A percentile compares a stretch with the other conserved stretches of the same genome.
Evolutionary conservation across 176 grass and related monocot genomes (phyloP).

Genomic region (Puya raimondii): DNA sequence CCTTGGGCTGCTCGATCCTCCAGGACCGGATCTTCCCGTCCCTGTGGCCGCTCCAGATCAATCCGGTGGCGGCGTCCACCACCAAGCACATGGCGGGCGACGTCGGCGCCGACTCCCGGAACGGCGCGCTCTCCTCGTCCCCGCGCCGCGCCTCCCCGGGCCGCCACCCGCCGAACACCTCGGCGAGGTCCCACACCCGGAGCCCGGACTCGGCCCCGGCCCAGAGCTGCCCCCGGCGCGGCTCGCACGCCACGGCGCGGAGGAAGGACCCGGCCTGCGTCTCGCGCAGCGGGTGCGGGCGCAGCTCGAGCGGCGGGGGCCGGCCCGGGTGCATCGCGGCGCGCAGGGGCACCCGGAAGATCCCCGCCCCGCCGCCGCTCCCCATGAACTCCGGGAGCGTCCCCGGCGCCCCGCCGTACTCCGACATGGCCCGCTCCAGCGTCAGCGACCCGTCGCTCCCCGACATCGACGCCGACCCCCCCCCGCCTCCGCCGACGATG

Average conservation of each 20-base stretch:
- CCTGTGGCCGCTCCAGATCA: conserved; percentile 91
- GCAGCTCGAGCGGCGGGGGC: conserved; percentile 62
- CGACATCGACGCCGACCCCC: conserved; percentile 16
- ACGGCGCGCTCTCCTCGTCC: conserved; percentile 79
- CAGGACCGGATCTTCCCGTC: conserved; percentile 84
- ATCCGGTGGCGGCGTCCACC: conserved; percentile 54
- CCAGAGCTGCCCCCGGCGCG: conserved; percentile 47
- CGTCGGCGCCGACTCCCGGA: conserved; percentile 56
- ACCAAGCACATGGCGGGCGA: conserved; percentile 66
- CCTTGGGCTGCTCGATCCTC: conserved; percentile 41
- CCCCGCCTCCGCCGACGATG: conserved; percentile 33
- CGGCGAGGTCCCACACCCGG: conserved; percentile 43
- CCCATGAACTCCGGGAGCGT: conserved; percentile 70
- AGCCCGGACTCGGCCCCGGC: conserved; percentile 68
- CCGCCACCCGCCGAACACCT: conserved; percentile 29
- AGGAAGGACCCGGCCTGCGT: conserved; percentile 83
- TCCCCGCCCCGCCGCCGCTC: conserved; percentile 46
- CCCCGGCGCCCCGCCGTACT: conserved; percentile 59
- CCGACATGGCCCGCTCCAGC: conserved; percentile 71
- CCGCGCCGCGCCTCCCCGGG: conserved; percentile 34
- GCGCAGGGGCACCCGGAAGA: conserved; percentile 64
- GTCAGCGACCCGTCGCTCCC: conserved; percentile 49
- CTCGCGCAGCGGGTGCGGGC: conserved; percentile 74
- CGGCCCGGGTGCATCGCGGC: conserved; percentile 76
- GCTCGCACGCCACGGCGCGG: conserved; percentile 42